Conservation (phyloP, 2,329 filamentous ascomycete genomes). For the Cordyceps javanica region DNA sequence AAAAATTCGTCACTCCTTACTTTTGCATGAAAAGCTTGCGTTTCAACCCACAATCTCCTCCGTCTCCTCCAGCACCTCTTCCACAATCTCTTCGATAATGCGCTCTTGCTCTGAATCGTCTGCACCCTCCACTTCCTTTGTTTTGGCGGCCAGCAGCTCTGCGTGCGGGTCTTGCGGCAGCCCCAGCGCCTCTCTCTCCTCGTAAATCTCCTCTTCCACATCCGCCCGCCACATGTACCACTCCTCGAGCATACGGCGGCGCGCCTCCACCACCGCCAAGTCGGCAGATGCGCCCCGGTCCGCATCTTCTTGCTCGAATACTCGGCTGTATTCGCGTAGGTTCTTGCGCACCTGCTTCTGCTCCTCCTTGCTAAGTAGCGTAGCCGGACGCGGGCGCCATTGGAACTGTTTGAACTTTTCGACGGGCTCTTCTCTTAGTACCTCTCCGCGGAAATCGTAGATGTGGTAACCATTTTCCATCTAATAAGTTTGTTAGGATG, state of each 20-base stretch:
- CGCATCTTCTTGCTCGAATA: constrained; percentile 92
- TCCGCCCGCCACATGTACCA: constrained; percentile 80
- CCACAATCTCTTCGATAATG: constrained; percentile 82
- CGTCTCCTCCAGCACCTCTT: constrained; percentile 77
- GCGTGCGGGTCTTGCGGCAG: constrained; percentile 61
- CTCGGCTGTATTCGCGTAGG: constrained; percentile 88
- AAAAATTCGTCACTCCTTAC: constrained; percentile 15
- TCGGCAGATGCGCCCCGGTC: constrained; percentile 92
- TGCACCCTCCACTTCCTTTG: constrained; percentile 41
- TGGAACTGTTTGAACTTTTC: constrained; percentile 98
- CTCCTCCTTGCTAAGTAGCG: constrained; percentile 92
- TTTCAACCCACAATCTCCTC: constrained; percentile 61
- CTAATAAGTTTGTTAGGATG: constrained; percentile 38
- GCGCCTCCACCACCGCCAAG: constrained; percentile 83
- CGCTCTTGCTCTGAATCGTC: constrained; percentile 53
- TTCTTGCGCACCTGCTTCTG: constrained; percentile 98
- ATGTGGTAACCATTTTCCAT: constrained; percentile 99
- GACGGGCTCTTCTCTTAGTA: constrained; percentile 81
- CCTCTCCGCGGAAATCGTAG: constrained; percentile 90
- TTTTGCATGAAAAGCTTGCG: not conserved
- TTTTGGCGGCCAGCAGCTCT: constrained; percentile 52
- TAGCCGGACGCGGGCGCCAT: constrained; percentile 87
- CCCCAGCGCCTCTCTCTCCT: constrained; percentile 64
- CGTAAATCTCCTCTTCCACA: constrained; percentile 63
- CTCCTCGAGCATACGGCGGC: constrained; percentile 76